Base-by-base conservation (phyloP, 306 rosid species). In the Quercus parvula region DNA sequence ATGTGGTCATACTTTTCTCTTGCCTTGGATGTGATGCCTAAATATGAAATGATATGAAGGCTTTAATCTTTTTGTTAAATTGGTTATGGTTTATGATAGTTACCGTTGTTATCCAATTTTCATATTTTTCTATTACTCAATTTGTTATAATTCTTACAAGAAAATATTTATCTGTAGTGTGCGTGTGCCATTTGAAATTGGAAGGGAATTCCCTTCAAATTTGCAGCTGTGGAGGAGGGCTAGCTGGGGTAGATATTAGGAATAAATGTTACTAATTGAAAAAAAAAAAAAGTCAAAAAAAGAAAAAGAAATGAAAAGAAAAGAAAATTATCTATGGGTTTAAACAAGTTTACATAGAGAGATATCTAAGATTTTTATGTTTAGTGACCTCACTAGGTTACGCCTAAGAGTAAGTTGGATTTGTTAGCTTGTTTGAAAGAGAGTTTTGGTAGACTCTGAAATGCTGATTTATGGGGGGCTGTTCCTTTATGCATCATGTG, bases 21-120 rank as follows among this genome's bases (percentile, higher is more conserved):
- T 15, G 58, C 49, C 52, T 19, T 77, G 33, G 68, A 59, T 74
- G 64, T 46, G 38, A 62, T 49, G 56, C 24, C 64, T 67, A 54
- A 74, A 18, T 31, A 10, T 25, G 9, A 8, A 20, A 7, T 59
- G 49, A 8, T 8, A 30, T 5, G 8, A 59, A 59, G 25, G 57
- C 38, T 6, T 1, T 75, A 22, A 38, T 59, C 61, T 5, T 71
- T 72, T 51, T 71, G 73, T 58, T 74, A 64, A 46, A 49, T 61
- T 77, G 67, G 64, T 75, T 79, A 28, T 72, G 63, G 18, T 44
- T 71, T 27, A 74, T 35, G 30, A 38, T 85, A 74, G n/a, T 75
- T 75, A 63, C 44, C 20, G 22, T 63, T 49, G 17, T 67, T 85
- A 68, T 79, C 14, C 69, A 59, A 63, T 57, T 49, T 56, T 22